phyloP scores from a whole-genome alignment of 1,284 basidiomycete species.

The Hypsizygus ulmarius region DNA sequence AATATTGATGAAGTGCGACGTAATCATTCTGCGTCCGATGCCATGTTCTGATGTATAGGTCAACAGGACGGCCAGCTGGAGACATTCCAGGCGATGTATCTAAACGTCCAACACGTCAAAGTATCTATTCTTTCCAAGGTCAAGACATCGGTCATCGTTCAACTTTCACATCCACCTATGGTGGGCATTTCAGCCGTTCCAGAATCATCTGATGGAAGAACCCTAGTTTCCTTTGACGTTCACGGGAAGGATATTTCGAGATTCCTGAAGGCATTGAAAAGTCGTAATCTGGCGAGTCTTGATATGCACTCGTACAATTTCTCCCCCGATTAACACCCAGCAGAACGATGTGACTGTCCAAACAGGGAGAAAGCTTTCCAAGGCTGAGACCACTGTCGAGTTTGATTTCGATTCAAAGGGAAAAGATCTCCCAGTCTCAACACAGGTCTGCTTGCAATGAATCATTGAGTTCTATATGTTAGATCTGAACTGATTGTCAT shows the following conservation, averaged over 20 bases:
- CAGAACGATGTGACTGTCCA: constrained; percentile 14
- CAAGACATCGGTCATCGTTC: constrained; percentile 30
- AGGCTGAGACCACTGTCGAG: constrained; percentile 17
- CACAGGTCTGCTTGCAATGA: constrained; percentile 19
- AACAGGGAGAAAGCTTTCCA: constrained; percentile 24
- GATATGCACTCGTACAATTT: constrained; percentile 6
- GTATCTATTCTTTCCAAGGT: constrained; percentile 22
- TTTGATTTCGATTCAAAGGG: constrained; percentile 15
- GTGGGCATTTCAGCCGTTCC: constrained; percentile 33
- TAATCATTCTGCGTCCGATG: background rate
- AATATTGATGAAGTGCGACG: constrained; percentile 47
- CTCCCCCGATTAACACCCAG: constrained; percentile 7
- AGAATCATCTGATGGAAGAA: constrained; percentile 19
- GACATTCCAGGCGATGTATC: constrained; percentile 36
- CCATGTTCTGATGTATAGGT: background rate
- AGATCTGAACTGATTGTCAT: background rate
- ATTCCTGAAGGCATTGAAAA: constrained; percentile 39
- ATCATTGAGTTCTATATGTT: background rate
- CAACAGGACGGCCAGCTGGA: constrained; percentile 38
- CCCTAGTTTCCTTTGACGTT: constrained; percentile 39
- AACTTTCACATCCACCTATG: constrained; percentile 38
- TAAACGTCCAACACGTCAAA: constrained; percentile 34
- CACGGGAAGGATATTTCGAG: constrained; percentile 29
- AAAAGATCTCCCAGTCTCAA: constrained; percentile 13
- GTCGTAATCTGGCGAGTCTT: constrained; percentile 41